Percentiles rank a stretch among this genome's conserved stretches.
These are phyloP conservation scores for Aspergillus bombycis DNA, from an alignment of 2,329 filamentous ascomycete genomes.

Conservation along the genomic window DNA sequence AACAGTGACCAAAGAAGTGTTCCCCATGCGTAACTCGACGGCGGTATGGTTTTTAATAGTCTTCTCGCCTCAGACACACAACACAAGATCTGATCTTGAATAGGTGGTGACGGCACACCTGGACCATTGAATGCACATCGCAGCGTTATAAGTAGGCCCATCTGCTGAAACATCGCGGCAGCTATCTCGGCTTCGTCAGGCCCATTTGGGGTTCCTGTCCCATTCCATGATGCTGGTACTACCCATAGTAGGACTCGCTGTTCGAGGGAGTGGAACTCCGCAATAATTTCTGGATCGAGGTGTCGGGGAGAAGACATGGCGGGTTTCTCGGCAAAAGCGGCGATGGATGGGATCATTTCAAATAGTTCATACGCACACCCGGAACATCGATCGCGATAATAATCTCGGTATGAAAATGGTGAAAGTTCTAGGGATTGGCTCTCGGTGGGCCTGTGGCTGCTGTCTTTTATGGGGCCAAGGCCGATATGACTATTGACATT, in stretches of 20 bases:
- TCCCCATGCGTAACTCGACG: not conserved
- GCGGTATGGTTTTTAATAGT: not conserved
- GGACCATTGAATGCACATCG: not conserved
- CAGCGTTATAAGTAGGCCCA: not conserved
- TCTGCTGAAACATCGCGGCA: not conserved
- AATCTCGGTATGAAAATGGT: not conserved
- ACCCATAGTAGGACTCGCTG: not conserved
- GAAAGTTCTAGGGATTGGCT: not conserved
- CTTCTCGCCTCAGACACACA: not conserved
- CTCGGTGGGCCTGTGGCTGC: not conserved
- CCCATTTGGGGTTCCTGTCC: not conserved
- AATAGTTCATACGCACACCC: not conserved
- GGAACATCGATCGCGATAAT: not conserved
- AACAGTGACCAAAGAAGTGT: not conserved
- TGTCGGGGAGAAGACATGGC: not conserved
- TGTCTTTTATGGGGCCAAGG: not conserved
- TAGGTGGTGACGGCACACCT: not conserved
- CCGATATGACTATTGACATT: not conserved
- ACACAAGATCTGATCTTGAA: not conserved
- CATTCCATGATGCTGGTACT: not conserved
- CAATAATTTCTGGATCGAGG: not conserved
- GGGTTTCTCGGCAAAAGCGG: not conserved
- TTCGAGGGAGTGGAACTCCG: not conserved
- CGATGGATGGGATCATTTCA: not conserved
- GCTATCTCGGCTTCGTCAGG: not conserved